Percentiles rank a stretch among this genome's conserved stretches.
Evolutionary conservation across 108 stramenopile genomes (phyloP).

Genomic region (Pseudonitzschia multistriata): DNA sequence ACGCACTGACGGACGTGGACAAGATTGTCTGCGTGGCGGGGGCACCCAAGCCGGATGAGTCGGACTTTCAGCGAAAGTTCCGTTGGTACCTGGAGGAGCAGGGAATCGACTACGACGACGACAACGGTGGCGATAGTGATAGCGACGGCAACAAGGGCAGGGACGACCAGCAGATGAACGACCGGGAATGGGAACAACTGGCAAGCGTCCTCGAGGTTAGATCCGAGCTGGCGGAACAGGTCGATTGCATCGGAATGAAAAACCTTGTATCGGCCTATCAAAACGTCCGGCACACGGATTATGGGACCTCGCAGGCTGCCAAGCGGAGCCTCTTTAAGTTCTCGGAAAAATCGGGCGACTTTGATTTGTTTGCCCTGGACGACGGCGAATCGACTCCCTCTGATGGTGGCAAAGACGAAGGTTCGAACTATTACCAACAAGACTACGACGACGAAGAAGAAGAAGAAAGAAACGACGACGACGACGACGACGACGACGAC

Average conservation of each 20-base stretch:
- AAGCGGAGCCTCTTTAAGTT: constrained; percentile 92
- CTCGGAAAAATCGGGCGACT: constrained; percentile 57
- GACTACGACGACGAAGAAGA: not conserved
- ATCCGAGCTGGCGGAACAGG: constrained; percentile 55
- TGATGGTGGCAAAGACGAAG: no score
- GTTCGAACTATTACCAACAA: not conserved
- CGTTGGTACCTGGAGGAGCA: constrained; percentile 32
- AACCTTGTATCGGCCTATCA: constrained; percentile 85
- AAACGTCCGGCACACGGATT: constrained; percentile 85
- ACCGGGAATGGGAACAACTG: constrained; percentile 47
- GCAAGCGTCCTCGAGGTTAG: constrained; percentile 46
- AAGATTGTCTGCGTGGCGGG: constrained; percentile 86
- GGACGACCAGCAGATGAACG: not conserved
- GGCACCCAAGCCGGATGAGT: constrained; percentile 52
- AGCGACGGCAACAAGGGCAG: not conserved
- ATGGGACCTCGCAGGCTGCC: constrained; percentile 81
- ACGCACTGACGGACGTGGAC: constrained; percentile 89
- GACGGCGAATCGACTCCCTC: constrained; percentile 32
- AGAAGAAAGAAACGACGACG: not conserved
- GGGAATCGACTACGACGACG: constrained; percentile 5
- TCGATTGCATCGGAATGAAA: constrained; percentile 75
- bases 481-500: constrained; percentile 3
- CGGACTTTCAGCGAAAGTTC: constrained; percentile 51
- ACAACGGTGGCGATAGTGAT: not conserved
- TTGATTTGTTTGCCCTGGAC: constrained; percentile 69